Evolutionary conservation across 2,329 filamentous ascomycete genomes (phyloP), one percentile per base, ranked within the genome.

Genomic region (Tolypocladium album): DNA sequence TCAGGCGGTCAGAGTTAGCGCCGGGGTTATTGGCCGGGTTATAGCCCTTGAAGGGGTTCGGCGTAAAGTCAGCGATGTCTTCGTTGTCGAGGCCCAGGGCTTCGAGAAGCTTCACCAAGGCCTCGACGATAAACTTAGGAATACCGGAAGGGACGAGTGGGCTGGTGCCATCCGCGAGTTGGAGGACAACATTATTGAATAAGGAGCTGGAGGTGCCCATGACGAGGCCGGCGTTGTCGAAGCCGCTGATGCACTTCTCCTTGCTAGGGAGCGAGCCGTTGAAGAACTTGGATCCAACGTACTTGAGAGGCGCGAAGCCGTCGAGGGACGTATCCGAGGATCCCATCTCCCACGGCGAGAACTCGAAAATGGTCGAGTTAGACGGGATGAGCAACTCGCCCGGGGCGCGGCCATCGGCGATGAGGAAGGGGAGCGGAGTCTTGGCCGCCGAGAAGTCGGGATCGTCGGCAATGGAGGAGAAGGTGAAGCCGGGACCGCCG

Each of bases 131-230:
- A 36, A 71, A 71, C 24, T 71, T 66, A 34, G 74, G 72, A 58
- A 81, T 65, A 77, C 67, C 69, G 63, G 87, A 84, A 4, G 80
- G 81, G 4, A 72, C 67, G 67, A 82, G 85, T 27, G 63, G 78
- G 66, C 63, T 69, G 27, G 70, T 76, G 47, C 66, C 75, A 61
- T 77, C 70, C 68, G 77, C 31, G 85, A 94, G 43, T 85, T 95
- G 79, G 81, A 95, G 79, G 59, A 86, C 78, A 67, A 67, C 79
- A 78, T 69, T 77, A 75, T 95, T 95, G 79, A 95, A 95, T 4
- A 95, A 78, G 11, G 87, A 87, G 20, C 87, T 90, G 12, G 88
- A 90, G 0, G 90, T 94, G 61, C 90, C 90, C 83, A 93, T 90
- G 39, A 93, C 78, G 67, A 85, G 95, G 1, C 89, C 89, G 8